Conservation (phyloP, 1,139 yeast species). For the Sugiyamaella novakii region DNA sequence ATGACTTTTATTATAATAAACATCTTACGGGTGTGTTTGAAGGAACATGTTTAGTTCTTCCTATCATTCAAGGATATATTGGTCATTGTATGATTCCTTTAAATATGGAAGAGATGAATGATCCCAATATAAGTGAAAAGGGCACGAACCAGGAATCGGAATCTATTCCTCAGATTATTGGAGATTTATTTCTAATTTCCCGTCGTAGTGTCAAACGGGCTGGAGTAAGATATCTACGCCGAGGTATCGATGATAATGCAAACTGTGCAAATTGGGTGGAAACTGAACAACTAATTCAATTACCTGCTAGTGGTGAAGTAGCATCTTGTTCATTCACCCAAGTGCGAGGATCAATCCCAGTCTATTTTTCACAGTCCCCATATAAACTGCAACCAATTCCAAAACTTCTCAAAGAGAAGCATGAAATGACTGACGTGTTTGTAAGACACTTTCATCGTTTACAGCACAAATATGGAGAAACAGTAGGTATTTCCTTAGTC, state of each 20-base stretch:
- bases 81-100: slow-evolving; percentile 28
- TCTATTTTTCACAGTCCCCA: slow-evolving; percentile 56
- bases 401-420: slow-evolving; percentile 36
- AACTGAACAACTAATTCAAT: slow-evolving; percentile 44
- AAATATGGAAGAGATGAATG: background rate
- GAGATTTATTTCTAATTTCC: slow-evolving; percentile 39
- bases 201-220: slow-evolving; percentile 46
- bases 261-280: slow-evolving; percentile 53
- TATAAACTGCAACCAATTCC: slow-evolving; percentile 52
- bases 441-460: slow-evolving; percentile 41
- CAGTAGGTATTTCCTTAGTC: slow-evolving; percentile 44
- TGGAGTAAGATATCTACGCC: slow-evolving; percentile 50
- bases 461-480: slow-evolving; percentile 33
- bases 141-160: slow-evolving; percentile 2
- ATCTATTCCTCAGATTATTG: background rate
- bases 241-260: slow-evolving; percentile 49
- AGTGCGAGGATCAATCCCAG: slow-evolving; percentile 52
- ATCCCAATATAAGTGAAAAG: slow-evolving; percentile 2
- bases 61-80: slow-evolving; percentile 46
- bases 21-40: slow-evolving; percentile 33
- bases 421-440: slow-evolving; percentile 36
- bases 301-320: slow-evolving; percentile 8
- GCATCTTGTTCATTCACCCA: slow-evolving; percentile 27
- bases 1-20: slow-evolving; percentile 42
- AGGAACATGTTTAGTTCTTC: slow-evolving; percentile 33